Evolutionary conservation across 768 basidiomycete species (phyloP).

Genomic region (Trametes maxima): DNA sequence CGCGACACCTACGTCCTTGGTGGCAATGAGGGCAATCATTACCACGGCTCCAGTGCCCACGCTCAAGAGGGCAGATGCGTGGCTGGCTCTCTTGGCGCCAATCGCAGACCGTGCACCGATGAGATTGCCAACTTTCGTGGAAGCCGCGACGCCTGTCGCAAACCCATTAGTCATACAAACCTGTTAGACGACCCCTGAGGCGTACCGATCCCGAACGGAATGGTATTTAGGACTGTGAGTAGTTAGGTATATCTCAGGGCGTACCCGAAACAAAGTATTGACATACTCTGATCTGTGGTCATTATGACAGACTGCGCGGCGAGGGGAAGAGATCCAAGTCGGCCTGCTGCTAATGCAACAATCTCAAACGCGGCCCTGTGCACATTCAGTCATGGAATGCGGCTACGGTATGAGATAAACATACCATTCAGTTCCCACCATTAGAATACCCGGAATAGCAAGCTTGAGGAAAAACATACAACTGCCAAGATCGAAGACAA

Average conservation of each 20-base stretch:
- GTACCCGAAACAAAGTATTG: not conserved
- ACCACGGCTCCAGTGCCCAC: conserved; percentile 59
- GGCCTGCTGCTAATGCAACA: conserved; percentile 75
- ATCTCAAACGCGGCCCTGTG: conserved; percentile 81
- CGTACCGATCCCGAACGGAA: conserved; percentile 72
- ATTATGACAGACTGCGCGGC: conserved; percentile 81
- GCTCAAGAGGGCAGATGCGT: conserved; percentile 65
- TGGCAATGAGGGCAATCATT: conserved; percentile 59
- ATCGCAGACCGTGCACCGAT: conserved; percentile 58
- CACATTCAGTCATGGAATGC: not conserved
- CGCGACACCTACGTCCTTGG: conserved; percentile 51
- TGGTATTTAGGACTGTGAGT: conserved; percentile 61
- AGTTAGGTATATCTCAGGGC: conserved; percentile 1
- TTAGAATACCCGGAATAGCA: conserved; percentile 75
- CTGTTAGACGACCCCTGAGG: not conserved
- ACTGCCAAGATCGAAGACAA: conserved; percentile 49
- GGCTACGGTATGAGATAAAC: conserved; percentile 9
- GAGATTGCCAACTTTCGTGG: conserved; percentile 71
- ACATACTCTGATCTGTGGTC: conserved; percentile 74
- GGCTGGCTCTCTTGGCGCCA: conserved; percentile 59
- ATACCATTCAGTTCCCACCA: conserved; percentile 83
- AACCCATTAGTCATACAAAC: not conserved
- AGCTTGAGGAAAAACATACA: conserved; percentile 63
- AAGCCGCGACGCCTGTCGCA: conserved; percentile 60
- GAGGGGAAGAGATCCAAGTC: conserved; percentile 64